phyloP scores from a whole-genome alignment of 1,139 yeast species.

The Groenewaldozyma auringiensis region DNA sequence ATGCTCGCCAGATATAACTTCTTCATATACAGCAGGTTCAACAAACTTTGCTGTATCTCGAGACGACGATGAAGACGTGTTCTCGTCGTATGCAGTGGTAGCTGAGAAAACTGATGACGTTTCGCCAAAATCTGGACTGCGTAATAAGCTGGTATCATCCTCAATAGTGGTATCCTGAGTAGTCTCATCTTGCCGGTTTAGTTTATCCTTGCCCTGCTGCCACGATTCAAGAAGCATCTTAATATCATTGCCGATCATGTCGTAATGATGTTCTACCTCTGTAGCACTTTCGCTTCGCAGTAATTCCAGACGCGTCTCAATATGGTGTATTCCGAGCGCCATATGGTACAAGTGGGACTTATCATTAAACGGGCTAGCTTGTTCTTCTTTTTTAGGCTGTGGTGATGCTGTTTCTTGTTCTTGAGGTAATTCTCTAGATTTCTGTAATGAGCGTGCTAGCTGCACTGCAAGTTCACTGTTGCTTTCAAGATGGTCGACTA shows the following conservation, averaged over 20 bases:
- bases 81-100: background rate
- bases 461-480: conserved; percentile 24
- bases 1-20: conserved; percentile 13
- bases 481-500: conserved; percentile 26
- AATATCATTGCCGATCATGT: conserved; percentile 27
- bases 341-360: conserved; percentile 19
- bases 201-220: conserved; percentile 18
- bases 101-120: background rate
- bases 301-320: conserved; percentile 32
- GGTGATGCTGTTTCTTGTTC: conserved; percentile 9
- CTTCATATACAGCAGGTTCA: conserved; percentile 19
- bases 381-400: conserved; percentile 6
- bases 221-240: conserved; percentile 26
- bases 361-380: no score
- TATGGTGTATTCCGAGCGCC: conserved; percentile 25
- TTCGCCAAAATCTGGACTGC: background rate
- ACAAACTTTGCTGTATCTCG: conserved; percentile 6
- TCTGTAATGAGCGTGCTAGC: conserved; percentile 23
- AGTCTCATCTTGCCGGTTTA: background rate
- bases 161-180: background rate
- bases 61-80: background rate
- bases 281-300: conserved; percentile 25
- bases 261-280: conserved; percentile 23
- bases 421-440: conserved; percentile 12
- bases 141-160: background rate